Evolutionary conservation across 768 basidiomycete genomes (phyloP), one percentile per base, ranked within the genome.

Genomic region (Dioszegia crocea): DNA sequence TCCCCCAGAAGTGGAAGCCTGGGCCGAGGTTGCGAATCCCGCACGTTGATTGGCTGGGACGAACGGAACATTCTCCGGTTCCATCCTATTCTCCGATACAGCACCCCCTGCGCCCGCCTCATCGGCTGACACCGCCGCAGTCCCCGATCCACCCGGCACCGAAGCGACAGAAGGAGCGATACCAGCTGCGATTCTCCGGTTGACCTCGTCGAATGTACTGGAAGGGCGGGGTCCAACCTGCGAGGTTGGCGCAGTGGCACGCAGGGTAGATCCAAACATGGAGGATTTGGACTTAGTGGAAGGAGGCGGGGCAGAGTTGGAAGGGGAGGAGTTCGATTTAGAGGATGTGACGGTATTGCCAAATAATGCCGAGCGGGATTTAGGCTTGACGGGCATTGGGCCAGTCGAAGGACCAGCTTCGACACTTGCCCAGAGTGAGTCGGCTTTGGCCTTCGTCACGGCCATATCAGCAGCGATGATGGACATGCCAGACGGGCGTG

Each of bases 41-140:
- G 39, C 58, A 39, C 26, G 65, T 59, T 38, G 69, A 75, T 19
- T 76, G 1, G 84, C 81, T 46, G 89, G 89, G 9, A 93, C 81
- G 63, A 86, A 93, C 0, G 90, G 85, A 6, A 91, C 83, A 75
- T 90, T 89, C 33, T 84, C 81, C 53, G 84, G 73, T 33, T 66
- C 67, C 1, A 64, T 62, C 1, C 61, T 54, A 6, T 49, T 14
- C 21, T 43, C 29, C 17, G 24, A 10, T 24, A 24, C 53, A 45
- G 17, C 21, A 47, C 24, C 23, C 44, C 24, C 9, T 43, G 21
- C 30, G 36, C 38, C 23, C 40, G 19, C 2, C 27, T 49, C 19
- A 17, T 38, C 55, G 16, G 21, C 36, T 38, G 36, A 17, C 36
- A 38, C 17, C 36, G 17, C 36, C 10, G 17, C 33, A 14, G 6